A percentile compares a stretch with the other conserved stretches of the same genome.
Conservation (phyloP, 192 early-diverging fungal genomes). For the Backusella morwellensis region DNA sequence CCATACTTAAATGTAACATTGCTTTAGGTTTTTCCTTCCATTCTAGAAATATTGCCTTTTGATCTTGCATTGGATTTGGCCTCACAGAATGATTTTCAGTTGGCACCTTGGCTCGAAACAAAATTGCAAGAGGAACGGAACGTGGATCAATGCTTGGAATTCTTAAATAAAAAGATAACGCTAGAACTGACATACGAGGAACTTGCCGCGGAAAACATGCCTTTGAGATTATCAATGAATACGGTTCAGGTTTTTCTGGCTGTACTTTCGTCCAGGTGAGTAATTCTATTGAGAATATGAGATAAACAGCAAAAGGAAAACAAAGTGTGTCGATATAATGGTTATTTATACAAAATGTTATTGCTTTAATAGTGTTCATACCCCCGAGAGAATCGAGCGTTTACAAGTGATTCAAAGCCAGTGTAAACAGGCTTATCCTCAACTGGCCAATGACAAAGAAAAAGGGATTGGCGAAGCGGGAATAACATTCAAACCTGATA, state of each 20-base stretch:
- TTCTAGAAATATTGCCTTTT: slow-evolving; percentile 63
- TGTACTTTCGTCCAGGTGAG: slow-evolving; percentile 52
- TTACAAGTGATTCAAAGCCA: slow-evolving; percentile 57
- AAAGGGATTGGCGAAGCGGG: slow-evolving; percentile 30
- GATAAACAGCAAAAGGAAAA: not conserved
- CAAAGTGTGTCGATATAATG: not conserved
- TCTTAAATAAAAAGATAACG: slow-evolving; percentile 61
- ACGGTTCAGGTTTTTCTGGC: slow-evolving; percentile 63
- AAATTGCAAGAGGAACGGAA: slow-evolving; percentile 58
- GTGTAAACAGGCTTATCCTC: slow-evolving; percentile 51
- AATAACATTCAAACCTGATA: slow-evolving; percentile 60
- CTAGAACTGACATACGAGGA: slow-evolving; percentile 44
- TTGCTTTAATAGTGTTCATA: slow-evolving; percentile 45
- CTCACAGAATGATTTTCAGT: slow-evolving; percentile 66
- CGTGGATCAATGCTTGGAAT: slow-evolving; percentile 68
- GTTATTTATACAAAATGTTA: not conserved
- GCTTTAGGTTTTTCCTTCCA: slow-evolving; percentile 56
- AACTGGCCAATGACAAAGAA: slow-evolving; percentile 41
- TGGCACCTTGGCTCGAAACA: slow-evolving; percentile 80
- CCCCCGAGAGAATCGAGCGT: slow-evolving; percentile 57
- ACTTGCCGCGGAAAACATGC: slow-evolving; percentile 9
- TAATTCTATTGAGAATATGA: not conserved
- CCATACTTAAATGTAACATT: not conserved
- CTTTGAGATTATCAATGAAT: slow-evolving; percentile 60
- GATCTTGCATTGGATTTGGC: slow-evolving; percentile 76